Evolutionary conservation across 2,329 filamentous ascomycete species (phyloP).

Genomic region (Apiospora hydei): DNA sequence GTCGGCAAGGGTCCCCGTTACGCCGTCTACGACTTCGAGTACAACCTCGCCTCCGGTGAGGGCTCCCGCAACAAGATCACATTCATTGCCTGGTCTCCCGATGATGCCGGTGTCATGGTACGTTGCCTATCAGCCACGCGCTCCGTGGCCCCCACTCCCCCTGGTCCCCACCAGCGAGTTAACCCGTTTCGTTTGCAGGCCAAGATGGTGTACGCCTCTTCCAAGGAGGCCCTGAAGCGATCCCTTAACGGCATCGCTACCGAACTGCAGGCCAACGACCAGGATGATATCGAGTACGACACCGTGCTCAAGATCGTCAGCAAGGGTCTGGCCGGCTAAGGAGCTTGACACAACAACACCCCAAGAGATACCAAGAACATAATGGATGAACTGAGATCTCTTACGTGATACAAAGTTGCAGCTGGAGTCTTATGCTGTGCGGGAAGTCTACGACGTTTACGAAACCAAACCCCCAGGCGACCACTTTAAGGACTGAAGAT

Average conservation of each 20-base stretch:
- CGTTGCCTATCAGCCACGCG: conserved; percentile 42
- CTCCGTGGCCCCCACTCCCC: background rate
- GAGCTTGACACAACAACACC: background rate
- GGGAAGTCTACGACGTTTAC: conserved; percentile 27
- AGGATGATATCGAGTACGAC: conserved; percentile 81
- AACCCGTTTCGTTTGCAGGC: conserved; percentile 57
- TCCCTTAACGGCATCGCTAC: conserved; percentile 76
- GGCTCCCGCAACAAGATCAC: conserved; percentile 80
- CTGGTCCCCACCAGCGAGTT: conserved; percentile 25
- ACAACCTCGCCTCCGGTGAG: conserved; percentile 74
- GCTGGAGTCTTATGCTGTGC: conserved; percentile 16
- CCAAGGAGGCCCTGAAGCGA: conserved; percentile 86
- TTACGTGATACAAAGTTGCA: conserved; percentile 18
- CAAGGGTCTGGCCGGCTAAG: conserved; percentile 60
- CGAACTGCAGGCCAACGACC: conserved; percentile 86
- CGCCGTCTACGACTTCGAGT: conserved; percentile 86
- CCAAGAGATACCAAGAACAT: conserved; percentile 22
- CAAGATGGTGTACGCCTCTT: conserved; percentile 91
- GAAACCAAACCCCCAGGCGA: conserved; percentile 24
- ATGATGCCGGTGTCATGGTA: conserved; percentile 82
- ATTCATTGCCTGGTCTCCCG: conserved; percentile 81
- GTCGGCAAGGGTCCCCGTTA: conserved; percentile 77
- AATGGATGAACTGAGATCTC: conserved; percentile 16
- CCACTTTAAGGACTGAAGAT: conserved; percentile 19
- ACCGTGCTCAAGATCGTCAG: conserved; percentile 71